Evolutionary conservation across 2,329 filamentous ascomycete genomes (phyloP).

Genomic region (Colletotrichum neosansevieriae): DNA sequence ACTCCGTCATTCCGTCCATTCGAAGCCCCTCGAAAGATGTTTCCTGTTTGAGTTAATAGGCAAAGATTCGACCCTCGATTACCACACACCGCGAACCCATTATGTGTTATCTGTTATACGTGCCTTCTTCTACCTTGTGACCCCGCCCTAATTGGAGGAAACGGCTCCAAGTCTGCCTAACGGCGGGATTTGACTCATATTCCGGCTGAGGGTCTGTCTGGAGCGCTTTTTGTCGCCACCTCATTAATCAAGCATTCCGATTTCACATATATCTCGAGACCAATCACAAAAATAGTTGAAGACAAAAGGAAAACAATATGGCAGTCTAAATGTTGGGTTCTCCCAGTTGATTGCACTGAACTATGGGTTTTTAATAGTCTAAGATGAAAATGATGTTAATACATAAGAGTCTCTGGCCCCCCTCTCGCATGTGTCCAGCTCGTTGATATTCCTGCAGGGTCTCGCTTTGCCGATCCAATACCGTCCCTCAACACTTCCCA

Average conservation of each 20-base stretch:
- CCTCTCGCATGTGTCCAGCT: constrained; percentile 25
- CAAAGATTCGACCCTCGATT: neutral
- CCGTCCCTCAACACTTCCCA: constrained; percentile 11
- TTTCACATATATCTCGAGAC: too few species aligned
- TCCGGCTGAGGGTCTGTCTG: constrained; percentile 4
- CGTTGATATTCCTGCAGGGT: constrained; percentile 31
- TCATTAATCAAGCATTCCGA: neutral
- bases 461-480: constrained; percentile 9
- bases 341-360: neutral
- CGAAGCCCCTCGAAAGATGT: constrained; percentile 28
- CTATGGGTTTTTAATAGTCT: too few species aligned
- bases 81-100: neutral
- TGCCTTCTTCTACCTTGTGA: neutral
- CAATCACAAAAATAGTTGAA: too few species aligned
- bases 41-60: constrained; percentile 19
- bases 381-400: neutral
- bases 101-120: too few species aligned
- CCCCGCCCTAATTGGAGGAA: neutral
- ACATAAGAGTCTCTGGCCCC: neutral
- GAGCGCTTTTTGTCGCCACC: constrained; percentile 17
- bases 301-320: too few species aligned
- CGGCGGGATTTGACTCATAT: constrained; percentile 23
- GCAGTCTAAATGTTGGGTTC: too few species aligned
- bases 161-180: constrained; percentile 26
- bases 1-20: neutral